These are phyloP conservation scores for Somion occarium DNA, from an alignment of 1,284 basidiomycete species.

Conservation along the genomic window DNA sequence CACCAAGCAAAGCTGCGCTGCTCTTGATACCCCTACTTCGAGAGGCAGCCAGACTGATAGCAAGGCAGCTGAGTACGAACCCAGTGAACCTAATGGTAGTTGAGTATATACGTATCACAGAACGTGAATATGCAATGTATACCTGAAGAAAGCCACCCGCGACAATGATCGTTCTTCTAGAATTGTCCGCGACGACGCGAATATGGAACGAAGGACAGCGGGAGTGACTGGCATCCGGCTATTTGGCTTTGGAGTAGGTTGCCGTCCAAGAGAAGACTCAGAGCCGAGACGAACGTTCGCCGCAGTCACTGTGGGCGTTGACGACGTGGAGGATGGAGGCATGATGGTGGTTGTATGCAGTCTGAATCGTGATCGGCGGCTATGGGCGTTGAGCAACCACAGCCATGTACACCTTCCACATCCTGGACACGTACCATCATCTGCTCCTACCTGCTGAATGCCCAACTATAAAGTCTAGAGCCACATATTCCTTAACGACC, in stretches of 20 bases:
- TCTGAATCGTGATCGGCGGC: not conserved
- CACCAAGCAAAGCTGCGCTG: slow-evolving; percentile 59
- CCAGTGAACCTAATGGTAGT: slow-evolving; percentile 58
- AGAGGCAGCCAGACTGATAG: slow-evolving; percentile 69
- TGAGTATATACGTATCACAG: not conserved
- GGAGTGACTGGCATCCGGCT: slow-evolving; percentile 77
- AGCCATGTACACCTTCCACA: not conserved
- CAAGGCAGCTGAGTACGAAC: slow-evolving; percentile 73
- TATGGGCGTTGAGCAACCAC: not conserved
- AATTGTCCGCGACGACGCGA: slow-evolving; percentile 74
- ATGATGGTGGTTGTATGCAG: not conserved
- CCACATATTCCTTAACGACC: not conserved
- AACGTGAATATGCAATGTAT: slow-evolving; percentile 1
- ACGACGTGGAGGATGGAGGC: slow-evolving; percentile 9
- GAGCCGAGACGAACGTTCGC: not conserved
- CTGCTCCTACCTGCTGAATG: no score
- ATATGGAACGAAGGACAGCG: slow-evolving; percentile 72
- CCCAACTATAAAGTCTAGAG: no score
- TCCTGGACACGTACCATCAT: not conserved
- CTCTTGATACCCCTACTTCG: slow-evolving; percentile 60
- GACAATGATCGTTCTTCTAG: slow-evolving; percentile 78
- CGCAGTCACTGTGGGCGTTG: slow-evolving; percentile 7
- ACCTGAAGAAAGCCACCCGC: slow-evolving; percentile 81
- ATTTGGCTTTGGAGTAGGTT: slow-evolving; percentile 26
- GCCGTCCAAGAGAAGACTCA: slow-evolving; percentile 1